phyloP scores from a whole-genome alignment of 139 green algal genomes.

The Chlamydomonas eustigma region DNA sequence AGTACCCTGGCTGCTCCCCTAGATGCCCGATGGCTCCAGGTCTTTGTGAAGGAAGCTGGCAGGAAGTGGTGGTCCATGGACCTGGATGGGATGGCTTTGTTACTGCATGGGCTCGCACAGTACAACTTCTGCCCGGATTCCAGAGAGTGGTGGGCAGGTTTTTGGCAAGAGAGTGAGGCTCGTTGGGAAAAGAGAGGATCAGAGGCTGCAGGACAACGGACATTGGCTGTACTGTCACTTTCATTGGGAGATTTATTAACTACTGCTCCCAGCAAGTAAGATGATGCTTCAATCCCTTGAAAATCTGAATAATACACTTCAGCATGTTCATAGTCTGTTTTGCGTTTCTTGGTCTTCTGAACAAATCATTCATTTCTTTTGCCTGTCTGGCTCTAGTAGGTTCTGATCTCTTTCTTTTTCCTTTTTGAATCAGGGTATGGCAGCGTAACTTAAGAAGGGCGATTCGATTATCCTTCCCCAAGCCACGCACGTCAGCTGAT shows the following conservation, averaged over 20 bases:
- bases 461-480: not conserved
- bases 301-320: no score
- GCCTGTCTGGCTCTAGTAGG: no score
- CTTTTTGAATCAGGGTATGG: no score
- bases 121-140: conserved; percentile 3
- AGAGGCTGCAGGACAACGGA: not conserved
- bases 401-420: no score
- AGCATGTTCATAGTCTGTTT: no score
- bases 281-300: no score
- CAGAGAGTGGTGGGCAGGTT: not conserved
- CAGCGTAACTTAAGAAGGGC: not conserved
- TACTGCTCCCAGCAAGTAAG: not conserved
- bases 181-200: not conserved
- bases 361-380: no score
- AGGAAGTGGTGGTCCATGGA: conserved; percentile 8
- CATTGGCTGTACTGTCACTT: conserved; percentile 12
- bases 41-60: not conserved
- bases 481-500: not conserved
- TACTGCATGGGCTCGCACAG: conserved; percentile 17
- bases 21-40: conserved; percentile 5
- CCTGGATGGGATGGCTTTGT: conserved; percentile 9
- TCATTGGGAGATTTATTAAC: not conserved
- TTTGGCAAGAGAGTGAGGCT: not conserved
- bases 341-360: no score
- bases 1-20: conserved; percentile 4